Evolutionary conservation across 768 basidiomycete species (phyloP).

Genomic region (Chiua virens): DNA sequence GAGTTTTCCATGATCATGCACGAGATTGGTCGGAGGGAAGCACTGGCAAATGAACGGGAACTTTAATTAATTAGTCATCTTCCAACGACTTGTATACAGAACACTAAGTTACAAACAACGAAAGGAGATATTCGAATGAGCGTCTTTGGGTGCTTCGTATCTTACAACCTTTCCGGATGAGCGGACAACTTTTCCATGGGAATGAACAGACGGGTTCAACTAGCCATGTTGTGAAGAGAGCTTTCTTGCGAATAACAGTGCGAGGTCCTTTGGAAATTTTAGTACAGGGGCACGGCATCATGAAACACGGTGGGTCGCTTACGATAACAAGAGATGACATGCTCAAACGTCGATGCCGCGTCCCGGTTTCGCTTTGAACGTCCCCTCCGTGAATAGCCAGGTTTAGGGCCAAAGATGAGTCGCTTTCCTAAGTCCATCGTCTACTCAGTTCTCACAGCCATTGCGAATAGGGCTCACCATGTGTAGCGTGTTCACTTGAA

Average conservation of each 20-base stretch:
- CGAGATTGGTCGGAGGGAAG: too few species aligned
- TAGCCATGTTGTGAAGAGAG: neutral
- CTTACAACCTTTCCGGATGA: neutral
- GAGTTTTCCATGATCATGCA: too few species aligned
- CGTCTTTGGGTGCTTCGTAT: neutral
- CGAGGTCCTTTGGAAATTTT: conserved; percentile 25
- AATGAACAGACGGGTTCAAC: neutral
- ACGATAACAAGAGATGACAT: conserved; percentile 23
- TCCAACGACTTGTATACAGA: neutral
- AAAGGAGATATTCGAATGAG: neutral
- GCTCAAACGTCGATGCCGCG: conserved; percentile 14
- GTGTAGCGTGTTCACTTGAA: neutral
- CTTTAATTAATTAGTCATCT: too few species aligned
- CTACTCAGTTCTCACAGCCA: neutral
- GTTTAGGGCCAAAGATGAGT: neutral
- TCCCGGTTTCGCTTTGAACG: neutral
- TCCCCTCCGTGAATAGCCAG: conserved; percentile 6
- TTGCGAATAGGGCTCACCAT: conserved; percentile 7
- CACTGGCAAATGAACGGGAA: too few species aligned
- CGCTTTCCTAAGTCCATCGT: conserved; percentile 11
- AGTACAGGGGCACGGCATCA: neutral
- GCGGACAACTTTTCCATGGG: neutral
- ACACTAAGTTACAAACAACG: conserved; percentile 14
- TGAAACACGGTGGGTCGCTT: neutral
- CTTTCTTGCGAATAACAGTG: conserved; percentile 10